Evolutionary conservation across 352 stramenopile genomes (phyloP), one percentile per base, ranked within the genome.

Genomic region (Globisporangium barbulae): DNA sequence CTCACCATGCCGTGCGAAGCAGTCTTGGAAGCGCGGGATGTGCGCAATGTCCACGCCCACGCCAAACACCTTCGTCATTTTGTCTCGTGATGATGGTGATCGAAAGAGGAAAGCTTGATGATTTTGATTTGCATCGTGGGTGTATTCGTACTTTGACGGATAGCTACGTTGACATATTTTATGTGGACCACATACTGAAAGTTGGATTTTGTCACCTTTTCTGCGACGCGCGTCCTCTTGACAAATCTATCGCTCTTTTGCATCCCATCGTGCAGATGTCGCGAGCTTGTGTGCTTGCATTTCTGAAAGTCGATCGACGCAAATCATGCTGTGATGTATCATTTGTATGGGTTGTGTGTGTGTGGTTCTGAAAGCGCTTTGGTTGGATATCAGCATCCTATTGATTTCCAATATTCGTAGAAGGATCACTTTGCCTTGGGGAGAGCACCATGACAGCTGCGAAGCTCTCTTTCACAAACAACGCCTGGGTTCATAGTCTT

Each of bases 1-100:
- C 35, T 90, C 69, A 21, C 83, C 81, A 56, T 89, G 86, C 63
- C 79, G 76, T 53, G 63, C 68, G 54, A 86, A 80, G 49, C 61
- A 83, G 35, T 65, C 69, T 37, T 76, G 64, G 37, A 95, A 74
- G 63, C 87, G 83, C 57, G 78, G 71, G 31, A 88, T 67, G 22
- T 76, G 67, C 63, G 82, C 83, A 9, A 95, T 63, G 50, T 95
- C 87, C n/a, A 86, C 81, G 52, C 87, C 87, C 37, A 95, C 64
- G 49, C 87, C 87, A 56, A 76, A 89, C 35, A 93, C 71, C 0
- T 55, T 71, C 19, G n/a, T 15, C 31, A 45, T 58, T 58, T 45
- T 25, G 5, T 6, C 19, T 45, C 42, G 35, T 41, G 35, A 41
- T 55, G 49, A 2, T 17, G 4, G 0, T 12, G 28, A 13, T 17